phyloP scores from a whole-genome alignment of 169 alveolate genomes.

The Cardiosporidium cionae region DNA sequence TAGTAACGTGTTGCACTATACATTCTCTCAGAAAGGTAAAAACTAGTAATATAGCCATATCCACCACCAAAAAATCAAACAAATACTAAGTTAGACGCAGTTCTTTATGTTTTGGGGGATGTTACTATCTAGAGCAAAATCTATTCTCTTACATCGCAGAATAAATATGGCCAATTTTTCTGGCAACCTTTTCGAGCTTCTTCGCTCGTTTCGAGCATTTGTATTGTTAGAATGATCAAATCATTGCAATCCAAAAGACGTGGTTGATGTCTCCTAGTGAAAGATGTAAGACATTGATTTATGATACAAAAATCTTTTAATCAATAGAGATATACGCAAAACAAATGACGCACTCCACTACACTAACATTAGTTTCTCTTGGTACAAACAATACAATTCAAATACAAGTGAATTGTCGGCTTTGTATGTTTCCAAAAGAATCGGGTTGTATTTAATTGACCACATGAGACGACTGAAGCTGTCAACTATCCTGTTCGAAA shows the following conservation, averaged over 20 bases:
- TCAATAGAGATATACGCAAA: no score
- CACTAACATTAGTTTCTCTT: conserved; percentile 22
- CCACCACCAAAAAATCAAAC: no score
- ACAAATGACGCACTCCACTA: no score
- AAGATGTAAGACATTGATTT: no score
- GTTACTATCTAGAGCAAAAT: no score
- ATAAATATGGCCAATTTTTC: conserved; percentile 40
- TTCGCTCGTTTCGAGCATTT: conserved; percentile 28
- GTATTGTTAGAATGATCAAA: conserved; percentile 25
- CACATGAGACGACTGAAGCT: conserved; percentile 16
- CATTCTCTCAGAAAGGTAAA: no score
- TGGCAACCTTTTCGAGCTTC: conserved; percentile 28
- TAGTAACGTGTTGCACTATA: no score
- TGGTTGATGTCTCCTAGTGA: conserved; percentile 23
- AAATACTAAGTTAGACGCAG: no score
- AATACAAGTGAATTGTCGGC: conserved; percentile 12
- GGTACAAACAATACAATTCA: conserved; percentile 14
- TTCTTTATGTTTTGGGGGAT: no score
- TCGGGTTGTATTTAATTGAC: conserved; percentile 2
- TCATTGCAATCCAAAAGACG: conserved; percentile 50
- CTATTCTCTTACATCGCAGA: no score
- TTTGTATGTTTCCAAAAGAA: conserved; percentile 12
- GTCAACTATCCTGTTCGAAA: conserved; percentile 5
- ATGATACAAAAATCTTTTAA: no score
- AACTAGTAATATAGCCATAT: no score